Percentiles rank a stretch among this genome's conserved stretches.
Conservation (phyloP, 116 monocot species). For the Thalassia testudinum region DNA sequence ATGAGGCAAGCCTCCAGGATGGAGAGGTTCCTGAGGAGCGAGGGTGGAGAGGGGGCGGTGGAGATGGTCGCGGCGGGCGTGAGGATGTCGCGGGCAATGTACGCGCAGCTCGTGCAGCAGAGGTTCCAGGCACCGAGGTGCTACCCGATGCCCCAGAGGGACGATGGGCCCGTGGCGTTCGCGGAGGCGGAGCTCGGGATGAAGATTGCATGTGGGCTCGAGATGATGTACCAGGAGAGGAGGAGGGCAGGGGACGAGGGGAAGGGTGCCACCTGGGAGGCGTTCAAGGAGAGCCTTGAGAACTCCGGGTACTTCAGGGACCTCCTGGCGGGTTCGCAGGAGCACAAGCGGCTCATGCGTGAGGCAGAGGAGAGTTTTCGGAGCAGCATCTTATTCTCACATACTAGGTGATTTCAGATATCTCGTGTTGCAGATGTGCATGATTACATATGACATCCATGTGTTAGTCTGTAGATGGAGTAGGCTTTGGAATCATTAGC, state of each 20-base stretch:
- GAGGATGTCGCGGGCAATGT: slow-evolving; percentile 88
- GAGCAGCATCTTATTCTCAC: slow-evolving; percentile 34
- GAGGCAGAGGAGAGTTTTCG: slow-evolving; percentile 43
- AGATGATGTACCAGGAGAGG: slow-evolving; percentile 97
- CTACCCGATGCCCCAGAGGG: slow-evolving; percentile 65
- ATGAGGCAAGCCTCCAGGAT: slow-evolving; percentile 82
- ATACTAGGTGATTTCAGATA: slow-evolving; percentile 21
- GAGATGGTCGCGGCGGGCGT: slow-evolving; percentile 47
- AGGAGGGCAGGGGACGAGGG: slow-evolving; percentile 38
- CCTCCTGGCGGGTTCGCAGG: slow-evolving; percentile 71
- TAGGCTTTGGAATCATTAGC: no score
- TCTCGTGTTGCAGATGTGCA: no score
- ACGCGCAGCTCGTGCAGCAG: slow-evolving; percentile 83
- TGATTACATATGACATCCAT: no score
- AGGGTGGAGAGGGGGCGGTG: slow-evolving; percentile 26
- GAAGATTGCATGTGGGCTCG: slow-evolving; percentile 92
- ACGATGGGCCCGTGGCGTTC: slow-evolving; percentile 31
- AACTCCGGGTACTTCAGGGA: slow-evolving; percentile 58
- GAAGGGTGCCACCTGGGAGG: slow-evolving; percentile 57
- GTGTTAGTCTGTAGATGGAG: no score
- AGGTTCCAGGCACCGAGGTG: slow-evolving; percentile 62
- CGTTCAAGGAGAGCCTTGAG: slow-evolving; percentile 57
- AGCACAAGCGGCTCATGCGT: slow-evolving; percentile 56
- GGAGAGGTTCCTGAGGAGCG: slow-evolving; percentile 42
- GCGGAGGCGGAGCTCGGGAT: slow-evolving; percentile 75